These are phyloP conservation scores for Penicillium cosmopolitanum DNA, from an alignment of 495 filamentous ascomycete genomes.

Conservation along the genomic window DNA sequence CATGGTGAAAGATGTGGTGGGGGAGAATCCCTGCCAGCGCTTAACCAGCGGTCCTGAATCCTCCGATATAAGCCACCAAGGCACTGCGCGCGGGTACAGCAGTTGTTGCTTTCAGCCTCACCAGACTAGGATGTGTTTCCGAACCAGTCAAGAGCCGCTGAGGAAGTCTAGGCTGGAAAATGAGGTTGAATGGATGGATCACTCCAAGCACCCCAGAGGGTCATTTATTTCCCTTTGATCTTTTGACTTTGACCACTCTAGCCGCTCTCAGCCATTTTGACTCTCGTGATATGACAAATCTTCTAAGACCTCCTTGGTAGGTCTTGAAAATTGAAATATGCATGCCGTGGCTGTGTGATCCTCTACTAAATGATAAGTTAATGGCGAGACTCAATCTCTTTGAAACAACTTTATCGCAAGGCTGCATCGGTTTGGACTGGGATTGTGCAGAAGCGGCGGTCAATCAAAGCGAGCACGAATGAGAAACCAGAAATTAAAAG, in stretches of 20 bases:
- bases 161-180: not conserved
- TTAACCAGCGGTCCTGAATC: slow-evolving; percentile 34
- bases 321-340: no score
- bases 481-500: not conserved
- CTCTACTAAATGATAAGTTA: no score
- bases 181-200: not conserved
- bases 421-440: not conserved
- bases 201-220: not conserved
- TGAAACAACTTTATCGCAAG: not conserved
- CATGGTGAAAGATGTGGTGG: slow-evolving; percentile 1
- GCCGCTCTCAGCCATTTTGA: no score
- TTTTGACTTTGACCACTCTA: not conserved
- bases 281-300: no score
- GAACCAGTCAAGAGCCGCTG: slow-evolving; percentile 33
- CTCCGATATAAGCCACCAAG: slow-evolving; percentile 27
- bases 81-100: slow-evolving; percentile 25
- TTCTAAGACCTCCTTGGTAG: no score
- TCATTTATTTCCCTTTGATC: not conserved
- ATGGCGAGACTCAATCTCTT: not conserved
- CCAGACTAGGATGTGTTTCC: slow-evolving; percentile 6
- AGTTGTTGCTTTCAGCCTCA: slow-evolving; percentile 31
- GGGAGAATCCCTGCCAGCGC: slow-evolving; percentile 22
- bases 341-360: no score
- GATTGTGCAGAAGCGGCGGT: not conserved
- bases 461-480: not conserved